These are phyloP conservation scores for Backusella morwellensis DNA, from an alignment of 192 early-diverging fungal genomes.

Conservation along the genomic window DNA sequence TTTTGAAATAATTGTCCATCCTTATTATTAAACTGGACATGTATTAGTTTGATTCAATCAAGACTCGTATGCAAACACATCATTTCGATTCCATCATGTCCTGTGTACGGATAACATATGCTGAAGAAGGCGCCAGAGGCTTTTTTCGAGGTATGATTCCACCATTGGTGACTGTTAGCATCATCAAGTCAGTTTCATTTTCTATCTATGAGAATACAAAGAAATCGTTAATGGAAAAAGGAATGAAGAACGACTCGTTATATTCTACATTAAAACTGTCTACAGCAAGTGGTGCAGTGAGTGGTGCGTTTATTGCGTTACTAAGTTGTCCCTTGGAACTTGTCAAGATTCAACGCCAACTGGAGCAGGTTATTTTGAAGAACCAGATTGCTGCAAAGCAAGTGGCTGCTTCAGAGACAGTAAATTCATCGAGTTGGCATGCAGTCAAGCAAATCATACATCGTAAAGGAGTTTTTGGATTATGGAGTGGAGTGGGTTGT, in stretches of 20 bases:
- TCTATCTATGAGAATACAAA: slow-evolving; percentile 81
- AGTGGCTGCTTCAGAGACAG: not conserved
- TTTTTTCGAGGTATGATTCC: slow-evolving; percentile 90
- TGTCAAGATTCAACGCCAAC: slow-evolving; percentile 73
- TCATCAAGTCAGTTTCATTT: slow-evolving; percentile 86
- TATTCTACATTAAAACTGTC: slow-evolving; percentile 41
- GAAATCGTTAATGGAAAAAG: slow-evolving; percentile 41
- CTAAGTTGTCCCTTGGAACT: slow-evolving; percentile 75
- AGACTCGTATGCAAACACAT: slow-evolving; percentile 96
- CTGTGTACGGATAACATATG: slow-evolving; percentile 76
- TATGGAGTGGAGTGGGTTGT: slow-evolving; percentile 43
- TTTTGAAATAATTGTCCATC: not conserved
- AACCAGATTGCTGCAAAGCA: not conserved
- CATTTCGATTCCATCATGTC: slow-evolving; percentile 74
- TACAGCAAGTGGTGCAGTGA: slow-evolving; percentile 50
- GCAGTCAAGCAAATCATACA: slow-evolving; percentile 49
- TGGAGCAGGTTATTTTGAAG: slow-evolving; percentile 41
- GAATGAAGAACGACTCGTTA: slow-evolving; percentile 38
- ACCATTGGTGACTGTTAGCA: slow-evolving; percentile 76
- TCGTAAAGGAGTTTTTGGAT: slow-evolving; percentile 45
- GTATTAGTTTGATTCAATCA: slow-evolving; percentile 82
- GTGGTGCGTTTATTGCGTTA: slow-evolving; percentile 64
- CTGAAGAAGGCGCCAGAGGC: slow-evolving; percentile 78
- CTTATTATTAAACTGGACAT: not conserved
- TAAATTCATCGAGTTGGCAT: slow-evolving; percentile 45